phyloP scores from a whole-genome alignment of 2,329 filamentous ascomycete genomes.

The Colletotrichum sp. region DNA sequence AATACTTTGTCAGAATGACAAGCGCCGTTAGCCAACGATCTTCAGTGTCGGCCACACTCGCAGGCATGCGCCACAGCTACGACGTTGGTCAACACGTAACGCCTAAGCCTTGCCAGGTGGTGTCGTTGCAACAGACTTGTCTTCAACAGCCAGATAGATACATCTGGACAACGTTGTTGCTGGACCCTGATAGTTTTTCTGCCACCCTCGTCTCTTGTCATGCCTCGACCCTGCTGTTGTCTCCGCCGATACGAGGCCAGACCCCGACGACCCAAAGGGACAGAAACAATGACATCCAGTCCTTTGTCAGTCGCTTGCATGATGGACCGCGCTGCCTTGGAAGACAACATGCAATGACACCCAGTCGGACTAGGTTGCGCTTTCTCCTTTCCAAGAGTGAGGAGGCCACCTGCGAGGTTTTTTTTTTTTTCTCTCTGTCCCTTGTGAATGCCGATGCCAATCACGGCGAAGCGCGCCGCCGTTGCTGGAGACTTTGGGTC shows the following conservation, averaged over 20 bases:
- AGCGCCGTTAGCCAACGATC: neutral
- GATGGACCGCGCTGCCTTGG: neutral
- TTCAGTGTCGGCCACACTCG: neutral
- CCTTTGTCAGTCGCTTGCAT: neutral
- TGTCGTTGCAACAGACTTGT: slow-evolving; percentile 4
- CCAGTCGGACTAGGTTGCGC: neutral
- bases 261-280: neutral
- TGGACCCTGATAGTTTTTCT: neutral
- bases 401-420: neutral
- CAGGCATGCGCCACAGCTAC: neutral
- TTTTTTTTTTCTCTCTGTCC: neutral
- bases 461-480: neutral
- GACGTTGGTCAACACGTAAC: neutral
- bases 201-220: neutral
- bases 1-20: neutral
- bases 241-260: neutral
- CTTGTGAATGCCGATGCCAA: neutral
- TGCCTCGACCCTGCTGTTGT: neutral
- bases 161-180: neutral
- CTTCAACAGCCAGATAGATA: neutral
- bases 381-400: neutral
- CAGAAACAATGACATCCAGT: neutral
- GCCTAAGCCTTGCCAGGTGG: neutral
- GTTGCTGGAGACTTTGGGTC: neutral
- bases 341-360: neutral